phyloP scores from a whole-genome alignment of 345 rosid species.

The Geranium rotundifolium region DNA sequence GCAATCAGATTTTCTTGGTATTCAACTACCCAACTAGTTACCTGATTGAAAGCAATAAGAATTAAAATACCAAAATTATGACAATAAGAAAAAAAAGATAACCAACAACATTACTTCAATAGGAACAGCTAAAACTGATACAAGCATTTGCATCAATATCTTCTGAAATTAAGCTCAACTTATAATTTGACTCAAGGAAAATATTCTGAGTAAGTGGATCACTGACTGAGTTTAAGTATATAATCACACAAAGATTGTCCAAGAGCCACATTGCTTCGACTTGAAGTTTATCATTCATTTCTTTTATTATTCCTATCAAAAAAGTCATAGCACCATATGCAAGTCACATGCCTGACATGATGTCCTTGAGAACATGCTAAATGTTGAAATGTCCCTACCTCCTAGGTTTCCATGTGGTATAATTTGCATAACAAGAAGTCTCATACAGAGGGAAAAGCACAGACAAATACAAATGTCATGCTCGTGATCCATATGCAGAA shows the following conservation, averaged over 20 bases:
- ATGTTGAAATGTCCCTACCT: neutral
- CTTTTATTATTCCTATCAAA: too few species aligned
- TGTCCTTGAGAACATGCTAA: neutral
- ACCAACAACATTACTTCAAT: neutral
- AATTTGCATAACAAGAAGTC: neutral
- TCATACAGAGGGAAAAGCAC: neutral
- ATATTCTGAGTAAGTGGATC: too few species aligned
- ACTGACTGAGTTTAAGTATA: too few species aligned
- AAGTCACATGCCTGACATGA: too few species aligned
- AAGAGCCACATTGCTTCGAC: too few species aligned
- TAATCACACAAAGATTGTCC: too few species aligned
- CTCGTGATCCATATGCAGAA: conserved; percentile 3
- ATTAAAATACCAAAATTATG: conserved; percentile 12
- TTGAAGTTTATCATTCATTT: too few species aligned
- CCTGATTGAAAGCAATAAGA: conserved; percentile 38
- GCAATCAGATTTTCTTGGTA: conserved; percentile 94
- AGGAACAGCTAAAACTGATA: neutral
- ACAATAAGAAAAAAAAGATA: neutral
- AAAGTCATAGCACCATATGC: too few species aligned
- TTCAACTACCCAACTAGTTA: conserved; percentile 98
- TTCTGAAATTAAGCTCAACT: too few species aligned
- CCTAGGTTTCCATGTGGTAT: neutral
- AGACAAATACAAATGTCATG: neutral
- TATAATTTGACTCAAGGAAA: too few species aligned
- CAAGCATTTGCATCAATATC: too few species aligned